Percentiles rank a stretch among this genome's conserved stretches.
These are phyloP conservation scores for Gardenia jasminoides DNA, from an alignment of 257 asterid genomes.

Conservation along the genomic window DNA sequence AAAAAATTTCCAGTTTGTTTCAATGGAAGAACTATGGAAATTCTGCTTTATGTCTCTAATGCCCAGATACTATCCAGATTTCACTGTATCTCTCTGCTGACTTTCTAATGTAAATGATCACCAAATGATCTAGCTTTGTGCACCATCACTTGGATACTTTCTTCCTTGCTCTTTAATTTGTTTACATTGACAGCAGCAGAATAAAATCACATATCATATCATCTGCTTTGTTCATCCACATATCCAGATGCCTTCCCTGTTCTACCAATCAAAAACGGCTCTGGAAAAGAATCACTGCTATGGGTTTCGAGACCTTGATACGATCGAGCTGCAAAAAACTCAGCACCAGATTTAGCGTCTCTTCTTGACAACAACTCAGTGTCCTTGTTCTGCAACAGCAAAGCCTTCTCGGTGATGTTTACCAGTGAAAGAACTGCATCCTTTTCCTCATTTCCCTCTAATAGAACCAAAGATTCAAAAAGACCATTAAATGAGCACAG, in stretches of 20 bases:
- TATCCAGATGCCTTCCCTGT: conserved; percentile 91
- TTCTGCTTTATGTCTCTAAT: background rate
- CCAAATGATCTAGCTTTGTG: too few relatives aligned
- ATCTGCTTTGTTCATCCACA: conserved; percentile 36
- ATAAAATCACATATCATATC: background rate
- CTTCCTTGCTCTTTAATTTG: too few relatives aligned
- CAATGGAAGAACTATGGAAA: background rate
- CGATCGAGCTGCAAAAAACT: conserved; percentile 71
- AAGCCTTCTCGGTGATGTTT: conserved; percentile 72
- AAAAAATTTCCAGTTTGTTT: background rate
- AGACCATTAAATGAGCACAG: background rate
- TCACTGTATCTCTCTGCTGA: background rate
- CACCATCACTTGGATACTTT: background rate
- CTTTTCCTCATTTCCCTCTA: conserved; percentile 55
- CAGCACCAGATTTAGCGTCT: conserved; percentile 76
- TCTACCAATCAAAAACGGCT: conserved; percentile 62
- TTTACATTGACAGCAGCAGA: background rate
- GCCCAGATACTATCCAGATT: background rate
- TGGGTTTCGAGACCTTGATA: conserved; percentile 79
- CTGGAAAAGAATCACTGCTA: conserved; percentile 32
- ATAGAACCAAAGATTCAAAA: background rate
- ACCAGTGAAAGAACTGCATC: conserved; percentile 66
- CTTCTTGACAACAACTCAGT: conserved; percentile 30
- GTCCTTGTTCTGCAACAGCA: conserved; percentile 55
- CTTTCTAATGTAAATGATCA: background rate